These are phyloP conservation scores for Harringtonia lauricola DNA, from an alignment of 2,329 filamentous ascomycete species.

Conservation along the genomic window DNA sequence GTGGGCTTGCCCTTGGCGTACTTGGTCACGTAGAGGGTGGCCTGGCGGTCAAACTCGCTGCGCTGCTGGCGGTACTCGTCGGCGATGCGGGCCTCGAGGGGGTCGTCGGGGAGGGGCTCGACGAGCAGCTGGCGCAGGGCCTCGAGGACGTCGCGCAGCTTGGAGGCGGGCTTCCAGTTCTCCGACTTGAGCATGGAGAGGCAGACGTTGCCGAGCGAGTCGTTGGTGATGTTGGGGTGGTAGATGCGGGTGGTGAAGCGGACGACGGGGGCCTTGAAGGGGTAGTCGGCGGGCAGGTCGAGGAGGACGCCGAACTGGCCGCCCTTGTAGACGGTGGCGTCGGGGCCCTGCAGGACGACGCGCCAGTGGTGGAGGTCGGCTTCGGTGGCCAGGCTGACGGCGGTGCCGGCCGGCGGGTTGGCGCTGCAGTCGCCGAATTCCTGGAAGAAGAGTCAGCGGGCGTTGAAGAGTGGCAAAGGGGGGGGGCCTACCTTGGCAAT, in stretches of 20 bases:
- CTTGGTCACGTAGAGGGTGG: slow-evolving; percentile 59
- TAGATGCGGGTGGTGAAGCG: slow-evolving; percentile 85
- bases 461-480: neutral
- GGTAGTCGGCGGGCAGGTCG: slow-evolving; percentile 68
- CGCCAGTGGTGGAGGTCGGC: slow-evolving; percentile 42
- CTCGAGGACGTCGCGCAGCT: slow-evolving; percentile 64
- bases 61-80: slow-evolving; percentile 67
- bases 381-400: slow-evolving; percentile 32
- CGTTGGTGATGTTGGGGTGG: slow-evolving; percentile 90
- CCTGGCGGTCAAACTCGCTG: slow-evolving; percentile 62
- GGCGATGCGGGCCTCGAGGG: slow-evolving; percentile 76
- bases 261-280: slow-evolving; percentile 76
- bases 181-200: slow-evolving; percentile 72
- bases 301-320: slow-evolving; percentile 67
- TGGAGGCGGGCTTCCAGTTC: slow-evolving; percentile 84
- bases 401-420: slow-evolving; percentile 34
- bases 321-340: slow-evolving; percentile 39
- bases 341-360: slow-evolving; percentile 34
- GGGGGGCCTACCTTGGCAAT: slow-evolving; percentile 8
- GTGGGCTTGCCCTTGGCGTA: slow-evolving; percentile 45
- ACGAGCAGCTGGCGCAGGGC: slow-evolving; percentile 63
- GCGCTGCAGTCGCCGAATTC: slow-evolving; percentile 41
- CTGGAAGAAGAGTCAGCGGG: slow-evolving; percentile 21
- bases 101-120: slow-evolving; percentile 81
- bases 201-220: slow-evolving; percentile 75